A percentile compares a stretch with the other conserved stretches of the same genome.
phyloP scores from a whole-genome alignment of 371 early-diverging fungal species.

The Syncephalis fuscata region DNA sequence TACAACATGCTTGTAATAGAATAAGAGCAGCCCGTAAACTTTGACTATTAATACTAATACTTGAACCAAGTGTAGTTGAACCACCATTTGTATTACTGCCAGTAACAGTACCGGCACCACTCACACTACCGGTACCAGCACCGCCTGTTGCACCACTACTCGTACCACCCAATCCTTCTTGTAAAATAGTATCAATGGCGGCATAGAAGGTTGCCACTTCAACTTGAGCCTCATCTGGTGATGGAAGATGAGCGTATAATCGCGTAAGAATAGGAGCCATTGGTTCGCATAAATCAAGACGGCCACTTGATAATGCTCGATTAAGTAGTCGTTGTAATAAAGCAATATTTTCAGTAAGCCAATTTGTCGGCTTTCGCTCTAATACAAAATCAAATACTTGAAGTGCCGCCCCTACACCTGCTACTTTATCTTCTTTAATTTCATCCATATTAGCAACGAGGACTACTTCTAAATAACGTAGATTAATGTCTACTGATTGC shows the following conservation, averaged over 20 bases:
- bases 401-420: slow-evolving; percentile 37
- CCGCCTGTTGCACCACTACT: background rate
- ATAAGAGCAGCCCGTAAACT: slow-evolving; percentile 54
- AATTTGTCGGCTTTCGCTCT: slow-evolving; percentile 33
- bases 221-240: slow-evolving; percentile 5
- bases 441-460: slow-evolving; percentile 6
- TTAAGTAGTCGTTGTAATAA: slow-evolving; percentile 49
- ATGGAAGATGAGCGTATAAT: slow-evolving; percentile 21
- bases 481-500: slow-evolving; percentile 18
- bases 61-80: slow-evolving; percentile 24
- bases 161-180: slow-evolving; percentile 9
- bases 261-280: slow-evolving; percentile 47
- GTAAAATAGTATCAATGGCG: slow-evolving; percentile 23
- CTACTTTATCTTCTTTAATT: slow-evolving; percentile 17
- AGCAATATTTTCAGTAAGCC: slow-evolving; percentile 46
- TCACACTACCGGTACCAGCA: background rate
- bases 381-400: slow-evolving; percentile 50
- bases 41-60: slow-evolving; percentile 18
- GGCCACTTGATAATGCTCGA: slow-evolving; percentile 44
- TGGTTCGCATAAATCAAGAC: slow-evolving; percentile 34
- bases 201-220: slow-evolving; percentile 14
- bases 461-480: slow-evolving; percentile 17
- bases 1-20: slow-evolving; percentile 52
- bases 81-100: slow-evolving; percentile 34
- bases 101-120: slow-evolving; percentile 19